Base-by-base conservation (phyloP, 306 rosid species). In the Ochetophila trinervis region DNA sequence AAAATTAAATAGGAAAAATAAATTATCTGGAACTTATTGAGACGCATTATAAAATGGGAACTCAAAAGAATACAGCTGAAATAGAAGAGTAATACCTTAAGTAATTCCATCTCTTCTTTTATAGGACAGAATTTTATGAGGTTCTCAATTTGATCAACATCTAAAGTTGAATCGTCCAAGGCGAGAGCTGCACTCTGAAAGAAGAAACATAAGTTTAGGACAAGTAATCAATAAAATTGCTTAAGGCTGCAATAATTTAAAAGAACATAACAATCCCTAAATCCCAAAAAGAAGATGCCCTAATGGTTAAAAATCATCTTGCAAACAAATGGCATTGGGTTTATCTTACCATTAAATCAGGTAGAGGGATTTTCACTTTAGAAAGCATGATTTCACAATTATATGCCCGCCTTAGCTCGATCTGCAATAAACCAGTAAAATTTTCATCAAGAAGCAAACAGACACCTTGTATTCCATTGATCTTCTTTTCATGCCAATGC, bases 381-480 rank as follows among this genome's bases (percentile, higher is more conserved):
- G 95, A 70, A 66, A 94, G 99, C 99, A 94, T 94, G 79, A 94
- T 94, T 79, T 94, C 99, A 49, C 99, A 94, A 76, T 94, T 94
- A 88, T 94, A 87, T 2, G 99, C 97, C 57, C 96, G 85, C 72
- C 99, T 87, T 51, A 94, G 86, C 76, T 94, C 99, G 83, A 94
- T 85, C 99, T 94, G 95, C 84, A 82, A 74, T 65, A 27, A 68
- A 68, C 63, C 71, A 49, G 65, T 45, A 76, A 37, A 58, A 35
- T 49, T 40, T n/a, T 45, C 20, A 6, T 74, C 37, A 60, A 30
- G 24, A 18, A 52, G 53, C 1, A 58, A 32, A 30, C 6, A 49
- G 56, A 63, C 18, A 16, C 42, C 15, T 37, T 24, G 23, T 63
- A 32, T 32, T 45, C 44, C 30, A 63, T 5, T 4, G 24, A 49